These are phyloP conservation scores for Globisporangium lucens DNA, from an alignment of 352 stramenopile species.

Conservation along the genomic window DNA sequence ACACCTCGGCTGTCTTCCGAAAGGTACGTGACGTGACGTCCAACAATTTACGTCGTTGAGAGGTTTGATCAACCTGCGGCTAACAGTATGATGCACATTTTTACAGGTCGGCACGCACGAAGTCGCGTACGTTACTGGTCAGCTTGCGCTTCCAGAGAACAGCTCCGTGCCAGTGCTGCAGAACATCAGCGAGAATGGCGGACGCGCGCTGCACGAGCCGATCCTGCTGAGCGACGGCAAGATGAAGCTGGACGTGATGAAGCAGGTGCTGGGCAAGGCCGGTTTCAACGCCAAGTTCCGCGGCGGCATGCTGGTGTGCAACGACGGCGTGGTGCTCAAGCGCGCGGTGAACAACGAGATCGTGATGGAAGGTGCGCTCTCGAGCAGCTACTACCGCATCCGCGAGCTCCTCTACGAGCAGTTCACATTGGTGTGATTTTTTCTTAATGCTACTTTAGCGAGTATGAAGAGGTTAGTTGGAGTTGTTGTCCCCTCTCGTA, in stretches of 20 bases:
- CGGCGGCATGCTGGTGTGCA: constrained; percentile 88
- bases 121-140: constrained; percentile 82
- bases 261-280: constrained; percentile 81
- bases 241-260: constrained; percentile 89
- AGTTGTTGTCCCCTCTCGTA: background rate
- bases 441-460: background rate
- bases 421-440: constrained; percentile 75
- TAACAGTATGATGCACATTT: background rate
- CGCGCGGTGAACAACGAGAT: constrained; percentile 86
- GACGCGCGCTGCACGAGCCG: constrained; percentile 54
- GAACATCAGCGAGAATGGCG: constrained; percentile 36
- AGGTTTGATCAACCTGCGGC: constrained; percentile 8
- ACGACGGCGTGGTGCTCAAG: constrained; percentile 86
- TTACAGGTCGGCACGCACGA: constrained; percentile 76
- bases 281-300: constrained; percentile 89
- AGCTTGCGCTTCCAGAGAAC: constrained; percentile 64
- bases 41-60: background rate
- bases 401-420: constrained; percentile 84
- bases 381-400: constrained; percentile 86
- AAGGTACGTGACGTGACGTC: constrained; percentile 42
- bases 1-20: constrained; percentile 78
- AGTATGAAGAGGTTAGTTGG: background rate
- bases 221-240: constrained; percentile 87
- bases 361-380: constrained; percentile 81
- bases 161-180: constrained; percentile 73